These are phyloP conservation scores for Cylindrodendrum hubeiense DNA, from an alignment of 2,329 filamentous ascomycete genomes.

Conservation along the genomic window DNA sequence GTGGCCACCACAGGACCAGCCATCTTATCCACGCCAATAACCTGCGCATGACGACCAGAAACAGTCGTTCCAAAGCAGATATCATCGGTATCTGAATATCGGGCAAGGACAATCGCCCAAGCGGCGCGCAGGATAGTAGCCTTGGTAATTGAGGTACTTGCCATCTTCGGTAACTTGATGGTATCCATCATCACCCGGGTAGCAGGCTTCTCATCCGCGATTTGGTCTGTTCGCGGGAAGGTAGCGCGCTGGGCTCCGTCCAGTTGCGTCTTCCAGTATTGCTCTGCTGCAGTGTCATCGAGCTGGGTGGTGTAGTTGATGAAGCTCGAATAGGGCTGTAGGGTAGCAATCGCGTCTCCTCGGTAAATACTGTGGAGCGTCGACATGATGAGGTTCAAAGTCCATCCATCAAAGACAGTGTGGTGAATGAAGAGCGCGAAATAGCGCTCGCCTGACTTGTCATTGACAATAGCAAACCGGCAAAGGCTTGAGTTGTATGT, in stretches of 20 bases:
- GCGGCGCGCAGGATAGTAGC: slow-evolving; percentile 52
- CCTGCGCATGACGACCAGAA: slow-evolving; percentile 50
- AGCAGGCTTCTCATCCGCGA: neutral
- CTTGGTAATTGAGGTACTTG: slow-evolving; percentile 12
- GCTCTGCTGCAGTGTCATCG: neutral
- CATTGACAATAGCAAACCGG: neutral
- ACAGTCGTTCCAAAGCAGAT: slow-evolving; percentile 58
- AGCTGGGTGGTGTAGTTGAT: slow-evolving; percentile 2
- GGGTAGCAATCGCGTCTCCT: neutral
- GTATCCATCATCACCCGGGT: slow-evolving; percentile 60
- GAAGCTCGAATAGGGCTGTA: slow-evolving; percentile 5
- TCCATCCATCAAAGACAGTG: slow-evolving; percentile 9
- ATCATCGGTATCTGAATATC: slow-evolving; percentile 57
- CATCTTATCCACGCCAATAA: slow-evolving; percentile 35
- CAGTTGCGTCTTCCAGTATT: slow-evolving; percentile 1
- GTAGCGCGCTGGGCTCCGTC: slow-evolving; percentile 1
- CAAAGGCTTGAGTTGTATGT: neutral
- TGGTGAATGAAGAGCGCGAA: slow-evolving; percentile 7
- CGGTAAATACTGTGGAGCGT: neutral
- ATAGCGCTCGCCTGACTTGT: neutral
- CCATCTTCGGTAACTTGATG: slow-evolving; percentile 52
- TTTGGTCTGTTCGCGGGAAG: neutral
- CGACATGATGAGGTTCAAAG: neutral
- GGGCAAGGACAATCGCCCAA: slow-evolving; percentile 61
- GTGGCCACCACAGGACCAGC: slow-evolving; percentile 53